Evolutionary conservation across 2,329 filamentous ascomycete species (phyloP).

Genomic region (Knoxdaviesia capensis): DNA sequence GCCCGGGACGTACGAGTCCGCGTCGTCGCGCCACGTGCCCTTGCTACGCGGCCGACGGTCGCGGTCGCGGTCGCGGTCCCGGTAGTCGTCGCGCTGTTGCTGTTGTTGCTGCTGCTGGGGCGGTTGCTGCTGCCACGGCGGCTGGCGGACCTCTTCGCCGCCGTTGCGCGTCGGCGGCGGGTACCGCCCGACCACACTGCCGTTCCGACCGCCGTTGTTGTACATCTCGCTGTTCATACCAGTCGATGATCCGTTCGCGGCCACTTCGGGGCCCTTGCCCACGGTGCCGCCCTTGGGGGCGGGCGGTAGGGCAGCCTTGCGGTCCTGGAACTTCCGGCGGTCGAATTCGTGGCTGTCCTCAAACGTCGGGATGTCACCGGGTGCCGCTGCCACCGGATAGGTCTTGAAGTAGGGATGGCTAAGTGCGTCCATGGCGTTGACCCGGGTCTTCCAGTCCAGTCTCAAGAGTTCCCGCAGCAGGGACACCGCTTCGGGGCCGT

Average conservation of each 20-base stretch:
- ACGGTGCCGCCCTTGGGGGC: slow-evolving; percentile 84
- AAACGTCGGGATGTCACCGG: slow-evolving; percentile 75
- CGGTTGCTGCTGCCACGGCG: slow-evolving; percentile 1
- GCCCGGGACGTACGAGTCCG: slow-evolving; percentile 28
- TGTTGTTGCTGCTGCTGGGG: neutral
- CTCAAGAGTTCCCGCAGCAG: slow-evolving; percentile 66
- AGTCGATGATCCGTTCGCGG: slow-evolving; percentile 21
- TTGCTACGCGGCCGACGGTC: slow-evolving; percentile 13
- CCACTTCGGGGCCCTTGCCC: slow-evolving; percentile 44
- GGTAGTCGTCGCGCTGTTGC: slow-evolving; percentile 5
- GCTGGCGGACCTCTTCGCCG: slow-evolving; percentile 4
- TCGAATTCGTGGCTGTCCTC: slow-evolving; percentile 97
- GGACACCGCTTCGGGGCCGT: slow-evolving; percentile 51
- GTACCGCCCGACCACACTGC: slow-evolving; percentile 10
- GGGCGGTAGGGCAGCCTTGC: slow-evolving; percentile 67
- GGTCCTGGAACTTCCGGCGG: slow-evolving; percentile 70
- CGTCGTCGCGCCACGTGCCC: slow-evolving; percentile 15
- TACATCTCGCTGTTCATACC: slow-evolving; percentile 31
- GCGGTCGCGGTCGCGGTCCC: slow-evolving; percentile 13
- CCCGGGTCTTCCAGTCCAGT: slow-evolving; percentile 71
- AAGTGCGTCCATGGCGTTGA: slow-evolving; percentile 86
- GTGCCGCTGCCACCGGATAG: slow-evolving; percentile 55
- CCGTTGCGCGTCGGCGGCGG: slow-evolving; percentile 18
- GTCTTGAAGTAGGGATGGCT: slow-evolving; percentile 82
- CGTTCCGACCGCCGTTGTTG: slow-evolving; percentile 26